phyloP scores from a whole-genome alignment of 2,329 filamentous ascomycete genomes.

The Ophiostoma sp. region DNA sequence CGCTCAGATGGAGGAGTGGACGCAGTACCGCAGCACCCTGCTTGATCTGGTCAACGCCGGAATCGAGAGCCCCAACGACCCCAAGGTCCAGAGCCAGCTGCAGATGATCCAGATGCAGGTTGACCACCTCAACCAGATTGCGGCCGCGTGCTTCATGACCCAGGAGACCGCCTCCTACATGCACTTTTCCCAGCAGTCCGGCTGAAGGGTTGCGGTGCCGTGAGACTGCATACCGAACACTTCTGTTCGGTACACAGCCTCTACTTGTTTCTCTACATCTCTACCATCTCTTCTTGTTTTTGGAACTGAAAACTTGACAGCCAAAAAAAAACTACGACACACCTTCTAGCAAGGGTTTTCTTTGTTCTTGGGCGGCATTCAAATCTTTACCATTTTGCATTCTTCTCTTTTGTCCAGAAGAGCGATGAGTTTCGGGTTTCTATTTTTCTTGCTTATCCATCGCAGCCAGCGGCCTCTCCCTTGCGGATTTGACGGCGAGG shows the following conservation, averaged over 20 bases:
- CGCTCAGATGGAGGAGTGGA: constrained; percentile 49
- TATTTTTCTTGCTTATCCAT: not conserved
- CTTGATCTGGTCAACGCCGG: constrained; percentile 49
- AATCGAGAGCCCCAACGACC: constrained; percentile 46
- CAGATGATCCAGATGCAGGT: constrained; percentile 47
- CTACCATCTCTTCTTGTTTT: not conserved
- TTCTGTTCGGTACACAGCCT: no score
- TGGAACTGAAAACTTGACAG: not conserved
- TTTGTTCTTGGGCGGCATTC: constrained; percentile 11
- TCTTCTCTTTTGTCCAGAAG: not conserved
- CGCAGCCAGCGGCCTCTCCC: no score
- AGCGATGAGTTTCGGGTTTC: not conserved
- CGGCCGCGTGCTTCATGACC: not conserved
- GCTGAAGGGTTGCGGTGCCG: constrained; percentile 15
- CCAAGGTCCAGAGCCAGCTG: constrained; percentile 50
- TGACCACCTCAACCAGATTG: constrained; percentile 48
- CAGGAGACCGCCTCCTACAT: constrained; percentile 27
- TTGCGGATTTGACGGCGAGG: no score
- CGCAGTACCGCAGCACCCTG: constrained; percentile 58
- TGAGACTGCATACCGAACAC: no score
- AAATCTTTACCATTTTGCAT: not conserved
- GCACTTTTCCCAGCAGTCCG: constrained; percentile 20
- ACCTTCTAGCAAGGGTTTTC: not conserved
- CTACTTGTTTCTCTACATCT: no score
- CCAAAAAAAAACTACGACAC: not conserved